Percentiles rank a stretch among this genome's conserved stretches.
phyloP scores from a whole-genome alignment of 805 yeast species.

The Hanseniaspora pseudoguilliermondii region DNA sequence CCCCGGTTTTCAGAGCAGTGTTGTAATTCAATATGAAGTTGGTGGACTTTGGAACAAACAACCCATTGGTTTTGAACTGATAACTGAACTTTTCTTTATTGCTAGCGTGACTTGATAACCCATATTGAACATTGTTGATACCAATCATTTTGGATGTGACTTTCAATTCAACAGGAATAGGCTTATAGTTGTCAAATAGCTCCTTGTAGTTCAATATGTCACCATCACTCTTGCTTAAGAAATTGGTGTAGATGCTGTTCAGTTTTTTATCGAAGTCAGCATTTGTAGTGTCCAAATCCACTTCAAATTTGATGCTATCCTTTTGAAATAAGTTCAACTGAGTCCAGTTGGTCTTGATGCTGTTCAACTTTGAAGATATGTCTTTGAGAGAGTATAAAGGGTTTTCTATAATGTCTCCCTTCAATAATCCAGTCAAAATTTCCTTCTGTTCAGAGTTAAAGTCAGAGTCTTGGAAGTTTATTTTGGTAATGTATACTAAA shows the following conservation, averaged over 20 bases:
- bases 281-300: background rate
- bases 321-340: background rate
- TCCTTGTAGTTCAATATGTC: conserved; percentile 3
- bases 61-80: background rate
- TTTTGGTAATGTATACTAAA: conserved; percentile 1
- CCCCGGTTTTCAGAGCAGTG: background rate
- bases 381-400: background rate
- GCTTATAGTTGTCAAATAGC: background rate
- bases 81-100: background rate
- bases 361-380: background rate
- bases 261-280: background rate
- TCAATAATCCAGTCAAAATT: background rate
- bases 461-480: background rate
- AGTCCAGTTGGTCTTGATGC: background rate
- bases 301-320: background rate
- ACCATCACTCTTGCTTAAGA: background rate
- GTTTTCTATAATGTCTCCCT: conserved; percentile 2
- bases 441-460: background rate
- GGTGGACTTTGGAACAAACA: background rate
- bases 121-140: background rate
- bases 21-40: background rate
- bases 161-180: conserved; percentile 10
- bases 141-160: background rate
- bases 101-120: background rate
- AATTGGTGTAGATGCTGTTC: background rate